Percentiles rank a stretch among this genome's conserved stretches.
Evolutionary conservation across 2,329 filamentous ascomycete genomes (phyloP).

Genomic region (Ceratocystis cacaofunesta): DNA sequence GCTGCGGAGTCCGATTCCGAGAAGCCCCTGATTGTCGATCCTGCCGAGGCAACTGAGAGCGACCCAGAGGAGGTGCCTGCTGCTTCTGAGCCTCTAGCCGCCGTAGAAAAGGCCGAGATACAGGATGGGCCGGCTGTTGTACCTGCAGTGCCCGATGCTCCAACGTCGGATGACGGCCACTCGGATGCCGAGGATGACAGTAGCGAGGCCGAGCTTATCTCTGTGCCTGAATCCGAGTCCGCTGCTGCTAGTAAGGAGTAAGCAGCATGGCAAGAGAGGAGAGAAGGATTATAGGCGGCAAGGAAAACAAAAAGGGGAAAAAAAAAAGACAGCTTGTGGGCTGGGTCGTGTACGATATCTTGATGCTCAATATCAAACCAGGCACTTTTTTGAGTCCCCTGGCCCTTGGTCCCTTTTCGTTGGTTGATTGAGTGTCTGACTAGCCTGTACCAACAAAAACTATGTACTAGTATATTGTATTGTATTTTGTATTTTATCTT

Average conservation of each 20-base stretch:
- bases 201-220: constrained; percentile 9
- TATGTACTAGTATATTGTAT: constrained; percentile 3
- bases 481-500: not conserved
- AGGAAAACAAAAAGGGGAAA: not conserved
- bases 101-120: not conserved
- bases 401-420: not conserved
- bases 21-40: not conserved
- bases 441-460: not conserved
- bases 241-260: not conserved
- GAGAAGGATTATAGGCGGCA: not conserved
- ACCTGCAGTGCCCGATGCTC: not conserved
- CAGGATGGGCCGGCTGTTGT: not conserved
- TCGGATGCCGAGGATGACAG: constrained; percentile 5
- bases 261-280: not conserved
- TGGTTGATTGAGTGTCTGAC: not conserved
- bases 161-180: constrained; percentile 2
- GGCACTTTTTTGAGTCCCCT: not conserved
- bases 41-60: not conserved
- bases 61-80: constrained; percentile 4
- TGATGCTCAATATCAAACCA: constrained; percentile 10
- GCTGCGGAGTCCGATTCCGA: not conserved
- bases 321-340: not conserved
- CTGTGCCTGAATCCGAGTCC: constrained; percentile 4
- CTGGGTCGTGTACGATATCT: constrained; percentile 8
- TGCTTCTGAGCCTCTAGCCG: not conserved